These are phyloP conservation scores for Phytophthora aleatoria DNA, from an alignment of 352 stramenopile genomes.

Conservation along the genomic window DNA sequence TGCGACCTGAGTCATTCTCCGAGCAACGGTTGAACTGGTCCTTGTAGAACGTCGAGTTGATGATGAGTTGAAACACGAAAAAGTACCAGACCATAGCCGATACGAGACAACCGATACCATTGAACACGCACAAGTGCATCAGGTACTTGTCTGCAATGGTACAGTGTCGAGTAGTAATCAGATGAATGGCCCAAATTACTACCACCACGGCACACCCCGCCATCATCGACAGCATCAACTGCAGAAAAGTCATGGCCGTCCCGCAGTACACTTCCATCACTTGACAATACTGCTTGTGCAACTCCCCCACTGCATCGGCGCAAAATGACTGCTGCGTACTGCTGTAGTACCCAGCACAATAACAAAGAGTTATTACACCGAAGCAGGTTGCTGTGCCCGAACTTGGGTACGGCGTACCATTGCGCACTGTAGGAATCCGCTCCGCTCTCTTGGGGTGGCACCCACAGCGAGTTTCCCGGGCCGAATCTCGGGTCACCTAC, in stretches of 20 bases:
- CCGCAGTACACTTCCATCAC: conserved; percentile 79
- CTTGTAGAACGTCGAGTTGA: conserved; percentile 81
- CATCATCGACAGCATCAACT: conserved; percentile 58
- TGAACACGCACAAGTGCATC: conserved; percentile 73
- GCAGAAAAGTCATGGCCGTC: conserved; percentile 53
- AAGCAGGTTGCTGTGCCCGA: not conserved
- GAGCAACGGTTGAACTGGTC: conserved; percentile 79
- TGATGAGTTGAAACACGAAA: conserved; percentile 60
- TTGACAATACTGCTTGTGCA: conserved; percentile 79
- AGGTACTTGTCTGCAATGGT: conserved; percentile 74
- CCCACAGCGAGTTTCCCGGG: conserved; percentile 79
- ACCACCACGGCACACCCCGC: conserved; percentile 52
- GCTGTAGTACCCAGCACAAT: conserved; percentile 18
- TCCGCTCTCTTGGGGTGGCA: conserved; percentile 63
- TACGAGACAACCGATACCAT: conserved; percentile 51
- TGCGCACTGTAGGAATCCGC: conserved; percentile 60
- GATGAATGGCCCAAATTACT: conserved; percentile 52
- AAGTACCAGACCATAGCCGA: conserved; percentile 71
- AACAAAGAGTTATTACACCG: not conserved
- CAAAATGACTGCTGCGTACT: conserved; percentile 50
- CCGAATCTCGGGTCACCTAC: conserved; percentile 69
- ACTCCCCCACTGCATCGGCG: conserved; percentile 53
- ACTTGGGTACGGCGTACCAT: conserved; percentile 46
- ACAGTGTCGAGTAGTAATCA: conserved; percentile 57
- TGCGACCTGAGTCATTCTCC: conserved; percentile 56